Percentiles rank a stretch among this genome's conserved stretches.
These are phyloP conservation scores for Fusarium globosum DNA, from an alignment of 2,329 filamentous ascomycete species.

Conservation along the genomic window DNA sequence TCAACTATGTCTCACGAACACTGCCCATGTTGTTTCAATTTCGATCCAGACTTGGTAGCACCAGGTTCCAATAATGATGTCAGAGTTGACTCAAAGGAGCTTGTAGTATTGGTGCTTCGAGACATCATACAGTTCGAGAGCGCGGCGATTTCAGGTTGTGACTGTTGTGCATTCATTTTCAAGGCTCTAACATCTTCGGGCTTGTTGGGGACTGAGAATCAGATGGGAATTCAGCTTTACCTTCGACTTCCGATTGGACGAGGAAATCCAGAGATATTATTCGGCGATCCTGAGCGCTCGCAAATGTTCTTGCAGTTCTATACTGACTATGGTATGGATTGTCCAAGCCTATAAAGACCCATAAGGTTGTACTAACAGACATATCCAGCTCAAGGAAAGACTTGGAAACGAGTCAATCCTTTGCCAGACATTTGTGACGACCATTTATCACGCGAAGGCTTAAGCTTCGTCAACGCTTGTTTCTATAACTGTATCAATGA, in stretches of 20 bases:
- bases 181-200: conserved; percentile 13
- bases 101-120: not conserved
- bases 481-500: conserved; percentile 5
- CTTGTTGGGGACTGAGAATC: not conserved
- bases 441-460: conserved; percentile 15
- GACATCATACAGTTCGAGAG: not conserved
- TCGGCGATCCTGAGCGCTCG: not conserved
- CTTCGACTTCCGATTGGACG: conserved; percentile 17
- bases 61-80: not conserved
- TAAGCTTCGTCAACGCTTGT: conserved; percentile 24
- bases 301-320: conserved; percentile 23
- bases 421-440: conserved; percentile 28
- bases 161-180: conserved; percentile 12
- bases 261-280: conserved; percentile 30
- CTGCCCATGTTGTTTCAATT: conserved; percentile 23
- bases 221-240: not conserved
- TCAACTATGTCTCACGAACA: not conserved
- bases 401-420: conserved; percentile 15
- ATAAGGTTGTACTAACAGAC: not conserved
- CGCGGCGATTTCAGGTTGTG: conserved; percentile 7
- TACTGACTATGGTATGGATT: conserved; percentile 7
- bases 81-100: not conserved
- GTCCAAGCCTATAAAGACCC: accelerated
- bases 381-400: not conserved
- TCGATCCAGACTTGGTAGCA: not conserved